Percentiles rank a stretch among this genome's conserved stretches.
Evolutionary conservation across 768 basidiomycete species (phyloP).

Genomic region (Pleurotus cornucopiae): DNA sequence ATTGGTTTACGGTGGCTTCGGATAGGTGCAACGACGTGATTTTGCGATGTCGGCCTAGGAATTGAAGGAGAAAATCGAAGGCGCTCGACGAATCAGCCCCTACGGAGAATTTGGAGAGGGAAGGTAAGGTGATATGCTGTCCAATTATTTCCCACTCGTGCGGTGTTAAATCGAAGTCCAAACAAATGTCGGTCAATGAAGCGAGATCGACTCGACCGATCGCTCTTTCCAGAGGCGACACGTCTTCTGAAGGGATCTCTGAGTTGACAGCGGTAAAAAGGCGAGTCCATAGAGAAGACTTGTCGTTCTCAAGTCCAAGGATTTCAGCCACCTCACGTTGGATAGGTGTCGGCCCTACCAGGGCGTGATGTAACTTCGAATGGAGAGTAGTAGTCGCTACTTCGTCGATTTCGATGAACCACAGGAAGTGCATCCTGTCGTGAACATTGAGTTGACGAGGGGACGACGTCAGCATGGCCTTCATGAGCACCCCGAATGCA

Average conservation of each 20-base stretch:
- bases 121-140: constrained; percentile 16
- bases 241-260: neutral
- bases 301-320: too few relatives aligned
- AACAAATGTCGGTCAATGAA: neutral
- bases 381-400: too few relatives aligned
- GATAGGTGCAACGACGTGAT: constrained; percentile 15
- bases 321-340: too few relatives aligned
- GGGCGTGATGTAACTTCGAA: too few relatives aligned
- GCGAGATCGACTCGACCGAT: neutral
- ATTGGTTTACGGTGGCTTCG: neutral
- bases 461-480: neutral
- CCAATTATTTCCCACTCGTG: neutral
- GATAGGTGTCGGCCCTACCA: too few relatives aligned
- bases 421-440: neutral
- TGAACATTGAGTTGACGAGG: neutral
- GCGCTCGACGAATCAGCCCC: constrained; percentile 12
- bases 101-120: constrained; percentile 15
- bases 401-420: neutral
- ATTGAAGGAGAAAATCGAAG: constrained; percentile 17
- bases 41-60: constrained; percentile 21
- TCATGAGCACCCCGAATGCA: neutral
- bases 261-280: neutral
- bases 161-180: neutral
- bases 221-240: neutral
- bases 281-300: neutral